Base-by-base conservation (phyloP, 202 grass and related monocot species). In the Panicum hallii region DNA sequence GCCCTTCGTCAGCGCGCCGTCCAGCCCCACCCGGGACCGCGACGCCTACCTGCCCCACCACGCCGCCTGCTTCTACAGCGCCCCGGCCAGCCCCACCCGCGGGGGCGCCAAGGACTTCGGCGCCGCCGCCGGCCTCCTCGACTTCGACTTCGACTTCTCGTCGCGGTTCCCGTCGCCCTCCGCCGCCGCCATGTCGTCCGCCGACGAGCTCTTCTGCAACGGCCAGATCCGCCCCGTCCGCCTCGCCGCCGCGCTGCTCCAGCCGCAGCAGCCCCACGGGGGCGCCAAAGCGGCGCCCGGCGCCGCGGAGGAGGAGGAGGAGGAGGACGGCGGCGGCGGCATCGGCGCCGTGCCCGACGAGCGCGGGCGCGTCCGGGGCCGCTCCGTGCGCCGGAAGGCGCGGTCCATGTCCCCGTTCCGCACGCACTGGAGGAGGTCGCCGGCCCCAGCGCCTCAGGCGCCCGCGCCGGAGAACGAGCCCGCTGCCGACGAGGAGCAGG, bases 121-220 rank as follows among this genome's bases (percentile, higher is more conserved):
- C 11, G 67, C 42, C 1, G 34, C n/a, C 41, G 17, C 0, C 7
- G 70, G 45, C 1, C 26, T 68, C 84, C 77, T 73, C 19, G 86
- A 88, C 74, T 89, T 87, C 46, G 89, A 91, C 63, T 92, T 92
- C 80, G 90, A 92, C 47, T 92, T 92, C 87, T 93, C 84, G 6
- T 89, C 91, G 1, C 91, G 88, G 5, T 87, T 93, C 85, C 84
- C 93, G 2, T 83, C 89, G 0, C 85, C 90, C 0, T 83, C 85
- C 0, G 83, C 82, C 10, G 83, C 85, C 1, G 74, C 88, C 1
- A 88, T 90, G 85, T 88, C 88, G 32, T 88, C 91, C 4, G 88
- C 91, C 4, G 91, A 88, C 38, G 88, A 93, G 91, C 91, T 93
- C 54, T 93, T 93, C 88, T 72, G 75, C 41, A 93, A 93, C 79